Evolutionary conservation across 176 grass and related monocot species (phyloP).

Genomic region (Carex littledalei): DNA sequence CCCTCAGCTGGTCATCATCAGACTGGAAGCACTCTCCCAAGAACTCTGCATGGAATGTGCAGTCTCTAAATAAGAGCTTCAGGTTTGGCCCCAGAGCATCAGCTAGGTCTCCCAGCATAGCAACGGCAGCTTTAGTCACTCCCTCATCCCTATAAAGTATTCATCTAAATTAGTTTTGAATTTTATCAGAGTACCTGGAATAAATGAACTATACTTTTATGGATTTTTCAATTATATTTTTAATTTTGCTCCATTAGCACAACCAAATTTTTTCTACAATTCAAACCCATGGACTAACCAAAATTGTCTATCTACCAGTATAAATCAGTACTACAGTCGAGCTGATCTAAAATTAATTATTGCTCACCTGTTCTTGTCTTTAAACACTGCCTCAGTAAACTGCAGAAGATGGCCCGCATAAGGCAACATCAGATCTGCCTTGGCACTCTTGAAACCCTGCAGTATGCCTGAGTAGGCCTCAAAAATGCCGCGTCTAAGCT

Average conservation of each 20-base stretch:
- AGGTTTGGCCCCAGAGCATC: conserved; percentile 48
- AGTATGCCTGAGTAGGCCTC: conserved; percentile 74
- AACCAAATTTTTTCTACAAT: neutral
- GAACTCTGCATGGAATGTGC: conserved; percentile 50
- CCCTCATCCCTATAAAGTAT: conserved; percentile 40
- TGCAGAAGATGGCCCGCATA: conserved; percentile 45
- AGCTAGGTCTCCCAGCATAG: conserved; percentile 49
- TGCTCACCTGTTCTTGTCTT: conserved; percentile 45
- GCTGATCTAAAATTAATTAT: neutral
- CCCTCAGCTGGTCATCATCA: conserved; percentile 55
- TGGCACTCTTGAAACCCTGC: conserved; percentile 57
- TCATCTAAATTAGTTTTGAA: neutral
- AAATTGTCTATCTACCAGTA: neutral
- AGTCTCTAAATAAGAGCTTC: conserved; percentile 43
- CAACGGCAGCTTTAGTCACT: conserved; percentile 58
- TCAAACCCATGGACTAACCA: neutral
- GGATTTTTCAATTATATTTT: neutral
- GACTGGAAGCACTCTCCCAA: conserved; percentile 50
- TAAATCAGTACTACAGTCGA: neutral
- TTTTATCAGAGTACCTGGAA: neutral
- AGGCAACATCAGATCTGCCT: conserved; percentile 59
- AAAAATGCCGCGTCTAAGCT: conserved; percentile 52
- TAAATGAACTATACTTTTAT: neutral
- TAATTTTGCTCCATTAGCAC: neutral
- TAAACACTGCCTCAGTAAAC: conserved; percentile 51